Evolutionary conservation across 345 rosid genomes (phyloP), one percentile per base, ranked within the genome.

Genomic region (Acer campestre): DNA sequence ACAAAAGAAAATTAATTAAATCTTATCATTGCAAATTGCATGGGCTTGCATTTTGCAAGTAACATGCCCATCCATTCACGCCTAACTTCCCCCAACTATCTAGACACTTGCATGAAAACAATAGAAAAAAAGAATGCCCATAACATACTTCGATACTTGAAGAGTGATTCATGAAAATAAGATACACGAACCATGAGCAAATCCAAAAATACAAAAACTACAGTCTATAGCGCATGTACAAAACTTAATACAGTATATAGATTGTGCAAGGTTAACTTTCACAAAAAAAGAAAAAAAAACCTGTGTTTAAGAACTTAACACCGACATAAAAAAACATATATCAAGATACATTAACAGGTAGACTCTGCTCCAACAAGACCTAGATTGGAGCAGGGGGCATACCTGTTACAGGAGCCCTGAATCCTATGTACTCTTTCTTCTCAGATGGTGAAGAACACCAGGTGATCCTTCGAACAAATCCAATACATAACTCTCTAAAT

Each of bases 381-480:
- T 79, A 69, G 77, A 68, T 27, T 65, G 75, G 74, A 35, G 53
- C 79, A 74, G 70, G 75, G 29, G 29, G 51, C 78, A 63, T 76
- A 87, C 88, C 86, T 75, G 81, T 61, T 69, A 77, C 72, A 82
- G 49, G 68, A 70, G 66, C 80, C 75, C 51, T 42, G 77, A 42
- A 70, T 78, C 40, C 86, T 88, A 90, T 66, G 86, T 68, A 89
- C 80, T 86, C 85, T 91, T 90, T 86, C 94, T 92, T 86, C 93
- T 92, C 63, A 80, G 80, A 72, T 94, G 94, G 81, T 93, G 98
- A 83, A 95, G 85, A 84, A 93, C 92, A 86, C 84, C 75, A 55
- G 96, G 91, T 0, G 78, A 78, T 77, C 99, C 99, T 90, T 96
- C 99, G 72, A 96, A 96, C 75, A 96, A 82, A 83, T 94, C 94